Percentiles rank a stretch among this genome's conserved stretches.
Conservation (phyloP, 352 stramenopile species). For the Pythium dissotocum region DNA sequence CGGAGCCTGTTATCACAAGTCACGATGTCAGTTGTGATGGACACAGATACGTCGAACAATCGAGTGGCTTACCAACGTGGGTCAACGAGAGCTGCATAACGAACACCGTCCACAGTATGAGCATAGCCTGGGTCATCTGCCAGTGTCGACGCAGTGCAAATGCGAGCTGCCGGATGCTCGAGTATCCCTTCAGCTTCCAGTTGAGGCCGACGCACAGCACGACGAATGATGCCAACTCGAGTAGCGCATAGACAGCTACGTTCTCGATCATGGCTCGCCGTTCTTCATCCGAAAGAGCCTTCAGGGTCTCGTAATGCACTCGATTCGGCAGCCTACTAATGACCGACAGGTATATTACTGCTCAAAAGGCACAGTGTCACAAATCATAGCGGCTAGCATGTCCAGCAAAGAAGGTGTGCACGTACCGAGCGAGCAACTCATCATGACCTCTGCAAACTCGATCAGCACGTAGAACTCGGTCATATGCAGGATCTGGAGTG, state of each 20-base stretch:
- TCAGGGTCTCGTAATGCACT: constrained; percentile 10
- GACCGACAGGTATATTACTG: constrained; percentile 3
- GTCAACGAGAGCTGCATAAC: constrained; percentile 14
- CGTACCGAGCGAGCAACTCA: constrained; percentile 24
- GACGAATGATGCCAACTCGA: constrained; percentile 9
- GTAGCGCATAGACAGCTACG: background rate
- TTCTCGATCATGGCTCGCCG: background rate
- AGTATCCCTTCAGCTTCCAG: constrained; percentile 1
- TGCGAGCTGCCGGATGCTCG: constrained; percentile 22
- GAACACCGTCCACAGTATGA: constrained; percentile 25
- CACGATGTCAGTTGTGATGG: no score
- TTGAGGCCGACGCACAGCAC: constrained; percentile 3
- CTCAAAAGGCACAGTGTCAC: background rate
- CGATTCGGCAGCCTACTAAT: constrained; percentile 7
- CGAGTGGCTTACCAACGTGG: constrained; percentile 5
- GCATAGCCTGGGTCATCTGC: constrained; percentile 17
- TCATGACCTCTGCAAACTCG: constrained; percentile 28
- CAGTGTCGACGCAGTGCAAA: constrained; percentile 37
- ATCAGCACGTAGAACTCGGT: constrained; percentile 25
- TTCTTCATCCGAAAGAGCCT: constrained; percentile 5
- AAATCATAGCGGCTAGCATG: no score
- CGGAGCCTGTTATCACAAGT: no score
- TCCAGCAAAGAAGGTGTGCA: background rate
- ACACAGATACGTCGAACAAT: no score
- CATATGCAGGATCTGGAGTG: constrained; percentile 19